Evolutionary conservation across 73 alveolate genomes (phyloP).

Genomic region (Paramecium primaurelia): DNA sequence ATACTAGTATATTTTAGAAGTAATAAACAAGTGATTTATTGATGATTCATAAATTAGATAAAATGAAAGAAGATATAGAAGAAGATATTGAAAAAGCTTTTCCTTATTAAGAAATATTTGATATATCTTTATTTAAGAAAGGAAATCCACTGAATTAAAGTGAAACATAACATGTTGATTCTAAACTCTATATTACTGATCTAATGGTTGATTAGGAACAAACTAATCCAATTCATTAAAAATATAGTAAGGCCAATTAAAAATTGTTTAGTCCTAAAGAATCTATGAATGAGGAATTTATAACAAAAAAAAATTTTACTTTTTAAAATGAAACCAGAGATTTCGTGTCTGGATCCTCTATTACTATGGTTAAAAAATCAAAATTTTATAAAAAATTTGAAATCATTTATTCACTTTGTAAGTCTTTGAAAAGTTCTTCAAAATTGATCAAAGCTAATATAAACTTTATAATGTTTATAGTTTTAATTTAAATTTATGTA

Average conservation of each 20-base stretch:
- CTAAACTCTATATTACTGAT: not conserved
- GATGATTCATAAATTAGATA: not conserved
- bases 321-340: not conserved
- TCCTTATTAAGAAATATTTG: not conserved
- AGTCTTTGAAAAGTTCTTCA: not conserved
- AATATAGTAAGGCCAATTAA: not conserved
- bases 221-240: not conserved
- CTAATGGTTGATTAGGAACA: not conserved
- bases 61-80: not conserved
- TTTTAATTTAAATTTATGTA: not conserved
- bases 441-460: not conserved
- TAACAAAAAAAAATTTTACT: not conserved
- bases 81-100: not conserved
- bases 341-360: not conserved
- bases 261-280: not conserved
- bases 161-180: not conserved
- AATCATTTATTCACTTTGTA: not conserved
- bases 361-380: not conserved
- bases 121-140: not conserved
- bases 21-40: not conserved
- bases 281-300: not conserved
- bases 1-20: not conserved
- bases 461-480: not conserved
- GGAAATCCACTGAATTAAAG: not conserved
- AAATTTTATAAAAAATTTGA: conserved; percentile 33